A percentile compares a stretch with the other conserved stretches of the same genome.
Conservation (phyloP, 768 basidiomycete genomes). For the Suillus lakei region DNA sequence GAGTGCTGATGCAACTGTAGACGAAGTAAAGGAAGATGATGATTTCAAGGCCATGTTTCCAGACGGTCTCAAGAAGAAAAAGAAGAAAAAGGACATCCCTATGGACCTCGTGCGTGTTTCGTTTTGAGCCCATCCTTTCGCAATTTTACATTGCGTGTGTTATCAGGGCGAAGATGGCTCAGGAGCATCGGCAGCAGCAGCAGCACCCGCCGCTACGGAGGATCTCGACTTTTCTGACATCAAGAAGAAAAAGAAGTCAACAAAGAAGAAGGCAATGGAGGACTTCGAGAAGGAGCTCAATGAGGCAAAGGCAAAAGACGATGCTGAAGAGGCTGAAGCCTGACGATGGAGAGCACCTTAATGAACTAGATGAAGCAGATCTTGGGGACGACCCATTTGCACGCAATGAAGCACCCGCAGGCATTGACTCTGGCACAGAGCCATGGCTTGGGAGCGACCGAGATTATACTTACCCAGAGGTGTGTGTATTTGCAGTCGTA, state of each 20-base stretch:
- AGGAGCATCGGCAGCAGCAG: slow-evolving; percentile 62
- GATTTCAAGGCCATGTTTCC: slow-evolving; percentile 82
- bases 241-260: slow-evolving; percentile 94
- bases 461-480: slow-evolving; percentile 96
- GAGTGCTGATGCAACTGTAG: slow-evolving; percentile 32
- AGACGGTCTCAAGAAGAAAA: slow-evolving; percentile 89
- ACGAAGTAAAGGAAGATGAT: slow-evolving; percentile 65
- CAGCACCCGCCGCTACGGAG: slow-evolving; percentile 51
- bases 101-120: slow-evolving; percentile 70
- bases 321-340: slow-evolving; percentile 59
- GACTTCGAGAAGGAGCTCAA: slow-evolving; percentile 94
- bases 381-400: slow-evolving; percentile 91
- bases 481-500: slow-evolving; percentile 34
- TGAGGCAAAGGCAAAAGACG: slow-evolving; percentile 67
- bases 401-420: slow-evolving; percentile 54
- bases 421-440: slow-evolving; percentile 76
- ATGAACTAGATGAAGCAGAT: slow-evolving; percentile 78
- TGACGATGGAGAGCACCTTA: slow-evolving; percentile 68
- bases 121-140: not conserved
- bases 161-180: slow-evolving; percentile 65
- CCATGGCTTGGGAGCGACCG: slow-evolving; percentile 93
- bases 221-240: slow-evolving; percentile 95
- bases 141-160: slow-evolving; percentile 11
- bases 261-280: slow-evolving; percentile 91
- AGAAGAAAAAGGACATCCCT: slow-evolving; percentile 91